Evolutionary conservation across 1,284 basidiomycete species (phyloP), one percentile per base, ranked within the genome.

Genomic region (Paramarasmius palmivorus): DNA sequence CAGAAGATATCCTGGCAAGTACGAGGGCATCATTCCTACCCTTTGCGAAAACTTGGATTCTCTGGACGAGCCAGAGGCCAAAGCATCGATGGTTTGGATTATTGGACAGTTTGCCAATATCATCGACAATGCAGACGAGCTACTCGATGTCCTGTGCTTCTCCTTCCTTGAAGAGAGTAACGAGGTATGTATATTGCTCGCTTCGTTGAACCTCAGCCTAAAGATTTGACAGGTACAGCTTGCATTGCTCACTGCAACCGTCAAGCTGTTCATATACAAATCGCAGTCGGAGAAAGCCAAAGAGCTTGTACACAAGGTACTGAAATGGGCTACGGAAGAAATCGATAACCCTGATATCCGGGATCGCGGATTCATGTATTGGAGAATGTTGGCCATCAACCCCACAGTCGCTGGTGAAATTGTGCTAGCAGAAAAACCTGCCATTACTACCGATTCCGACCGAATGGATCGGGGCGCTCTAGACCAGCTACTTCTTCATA

Each of bases 281-380:
- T 78, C 88, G 2, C 76, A 79, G 56, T 93, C 93, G 0, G 91
- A 94, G 42, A 86, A 86, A 25, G 87, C 92, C 10, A 96, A 96
- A 66, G 86, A 88, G 53, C 81, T 99, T 29, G 95, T 99, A 0
- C 94, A 95, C 69, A 95, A 94, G 64, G 92, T 99, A 10, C 76
- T 99, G 36, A 98, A 98, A 68, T 95, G 93, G 86, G 90, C 95
- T 14, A 99, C 97, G 2, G 97, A 99, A 69, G 92, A 98, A 61
- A 87, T 96, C 53, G 96, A 98, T 69, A 98, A 97, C 66, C 95
- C 97, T 5, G 97, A 99, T 74, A 77, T 98, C 39, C 84, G 97
- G 29, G 97, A 99, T 72, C 81, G 97, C 57, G 97, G 96, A 0
- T 99, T 96, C 76, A 98, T 99, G 90, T 99, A 99, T 74, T 99